Evolutionary conservation across 129 eudicot species (phyloP).

Genomic region (Centaurea solstitialis): DNA sequence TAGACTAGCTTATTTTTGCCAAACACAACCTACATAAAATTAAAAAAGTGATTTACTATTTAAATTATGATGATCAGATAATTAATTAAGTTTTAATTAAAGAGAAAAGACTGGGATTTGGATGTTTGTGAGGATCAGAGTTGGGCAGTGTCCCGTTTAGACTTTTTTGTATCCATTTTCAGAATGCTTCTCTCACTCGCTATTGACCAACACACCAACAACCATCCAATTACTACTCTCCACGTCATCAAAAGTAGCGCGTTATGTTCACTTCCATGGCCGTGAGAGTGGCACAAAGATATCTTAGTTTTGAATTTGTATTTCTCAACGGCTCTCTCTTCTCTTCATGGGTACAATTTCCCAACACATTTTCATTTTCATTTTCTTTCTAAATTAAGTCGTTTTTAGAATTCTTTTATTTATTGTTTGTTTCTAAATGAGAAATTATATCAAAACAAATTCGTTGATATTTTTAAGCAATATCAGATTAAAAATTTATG

Average conservation of each 20-base stretch:
- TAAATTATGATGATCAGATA: background rate
- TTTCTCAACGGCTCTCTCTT: slow-evolving; percentile 24
- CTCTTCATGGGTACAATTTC: slow-evolving; percentile 2
- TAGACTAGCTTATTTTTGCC: no score
- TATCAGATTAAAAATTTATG: no score
- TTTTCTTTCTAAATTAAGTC: no score
- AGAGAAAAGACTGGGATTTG: slow-evolving; percentile 11
- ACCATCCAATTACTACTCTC: background rate
- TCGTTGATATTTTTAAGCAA: no score
- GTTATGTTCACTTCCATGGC: background rate
- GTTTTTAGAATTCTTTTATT: no score
- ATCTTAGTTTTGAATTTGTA: slow-evolving; percentile 23
- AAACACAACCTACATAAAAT: no score
- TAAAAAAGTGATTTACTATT: no score
- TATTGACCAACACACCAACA: background rate
- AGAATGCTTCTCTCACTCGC: background rate
- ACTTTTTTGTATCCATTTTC: slow-evolving; percentile 7
- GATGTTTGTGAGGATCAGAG: slow-evolving; percentile 23
- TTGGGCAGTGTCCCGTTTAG: slow-evolving; percentile 15
- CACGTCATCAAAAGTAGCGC: slow-evolving; percentile 8
- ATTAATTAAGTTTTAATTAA: background rate
- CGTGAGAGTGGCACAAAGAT: background rate
- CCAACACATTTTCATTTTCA: background rate
- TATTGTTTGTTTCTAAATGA: no score
- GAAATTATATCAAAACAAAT: no score